A percentile compares a stretch with the other conserved stretches of the same genome.
These are phyloP conservation scores for Debaryomyces tyrocola DNA, from an alignment of 805 yeast species.

Conservation along the genomic window DNA sequence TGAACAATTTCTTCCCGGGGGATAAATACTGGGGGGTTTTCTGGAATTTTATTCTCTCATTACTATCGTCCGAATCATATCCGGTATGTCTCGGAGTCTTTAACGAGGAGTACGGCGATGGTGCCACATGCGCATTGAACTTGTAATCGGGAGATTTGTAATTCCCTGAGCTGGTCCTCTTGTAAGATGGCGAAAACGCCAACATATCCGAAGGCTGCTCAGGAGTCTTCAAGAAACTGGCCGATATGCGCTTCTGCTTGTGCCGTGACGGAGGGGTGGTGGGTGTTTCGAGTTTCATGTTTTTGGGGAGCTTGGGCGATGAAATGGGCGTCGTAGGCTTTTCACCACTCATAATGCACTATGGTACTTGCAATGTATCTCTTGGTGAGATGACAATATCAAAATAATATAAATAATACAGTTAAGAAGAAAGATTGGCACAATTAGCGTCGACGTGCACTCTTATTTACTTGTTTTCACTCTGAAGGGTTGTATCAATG, in stretches of 20 bases:
- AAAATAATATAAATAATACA: not conserved
- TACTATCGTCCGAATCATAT: conserved; percentile 30
- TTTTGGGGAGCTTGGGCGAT: conserved; percentile 30
- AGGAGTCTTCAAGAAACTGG: conserved; percentile 34
- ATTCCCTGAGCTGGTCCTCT: conserved; percentile 30
- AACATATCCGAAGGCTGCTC: conserved; percentile 27
- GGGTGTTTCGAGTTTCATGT: conserved; percentile 21
- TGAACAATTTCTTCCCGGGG: conserved; percentile 37
- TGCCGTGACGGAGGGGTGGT: conserved; percentile 28
- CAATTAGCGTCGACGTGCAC: too few species aligned
- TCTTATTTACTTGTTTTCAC: too few species aligned
- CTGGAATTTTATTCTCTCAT: conserved; percentile 24
- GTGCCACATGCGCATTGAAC: conserved; percentile 21
- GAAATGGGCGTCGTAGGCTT: conserved; percentile 36
- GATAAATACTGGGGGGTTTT: conserved; percentile 42
- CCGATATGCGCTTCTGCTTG: conserved; percentile 23
- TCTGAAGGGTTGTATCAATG: too few species aligned
- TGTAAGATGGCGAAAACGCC: conserved; percentile 42
- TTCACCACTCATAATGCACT: conserved; percentile 17
- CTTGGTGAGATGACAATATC: not conserved
- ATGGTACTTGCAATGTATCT: not conserved
- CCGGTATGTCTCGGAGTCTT: conserved; percentile 35
- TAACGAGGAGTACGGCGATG: conserved; percentile 29
- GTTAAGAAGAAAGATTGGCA: not conserved
- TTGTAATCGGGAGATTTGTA: conserved; percentile 36